These are phyloP conservation scores for Neurospora sp. DNA, from an alignment of 495 filamentous ascomycete species.

Conservation along the genomic window DNA sequence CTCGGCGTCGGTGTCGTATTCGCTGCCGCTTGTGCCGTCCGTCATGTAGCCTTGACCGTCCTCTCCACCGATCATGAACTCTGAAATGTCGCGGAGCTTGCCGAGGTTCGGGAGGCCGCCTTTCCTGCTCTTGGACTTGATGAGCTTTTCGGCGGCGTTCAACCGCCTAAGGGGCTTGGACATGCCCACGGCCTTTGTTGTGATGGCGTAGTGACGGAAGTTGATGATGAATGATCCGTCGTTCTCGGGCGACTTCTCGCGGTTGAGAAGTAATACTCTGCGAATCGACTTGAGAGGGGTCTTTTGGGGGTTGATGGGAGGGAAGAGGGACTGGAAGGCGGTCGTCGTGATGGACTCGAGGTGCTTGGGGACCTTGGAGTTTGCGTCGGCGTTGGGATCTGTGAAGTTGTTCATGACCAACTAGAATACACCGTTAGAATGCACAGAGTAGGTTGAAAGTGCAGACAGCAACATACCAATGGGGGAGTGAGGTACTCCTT, in stretches of 20 bases:
- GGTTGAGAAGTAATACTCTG: slow-evolving; percentile 81
- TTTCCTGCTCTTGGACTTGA: slow-evolving; percentile 49
- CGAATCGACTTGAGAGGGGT: slow-evolving; percentile 82
- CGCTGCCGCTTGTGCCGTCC: slow-evolving; percentile 71
- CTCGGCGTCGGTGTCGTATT: slow-evolving; percentile 89
- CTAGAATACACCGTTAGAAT: slow-evolving; percentile 26
- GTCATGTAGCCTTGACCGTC: slow-evolving; percentile 73
- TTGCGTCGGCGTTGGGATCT: slow-evolving; percentile 54
- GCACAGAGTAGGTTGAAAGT: background rate
- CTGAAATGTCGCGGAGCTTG: slow-evolving; percentile 84
- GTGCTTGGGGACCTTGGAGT: slow-evolving; percentile 59
- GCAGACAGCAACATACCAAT: slow-evolving; percentile 38
- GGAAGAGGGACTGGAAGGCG: slow-evolving; percentile 93
- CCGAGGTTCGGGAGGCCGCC: slow-evolving; percentile 78
- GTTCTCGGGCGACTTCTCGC: slow-evolving; percentile 48
- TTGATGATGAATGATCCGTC: slow-evolving; percentile 74
- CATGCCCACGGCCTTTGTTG: slow-evolving; percentile 72
- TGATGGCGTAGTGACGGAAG: slow-evolving; percentile 90
- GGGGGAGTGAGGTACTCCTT: slow-evolving; percentile 78
- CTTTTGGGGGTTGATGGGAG: slow-evolving; percentile 84
- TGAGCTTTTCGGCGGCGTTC: slow-evolving; percentile 71
- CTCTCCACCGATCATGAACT: slow-evolving; percentile 84
- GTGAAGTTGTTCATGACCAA: slow-evolving; percentile 98
- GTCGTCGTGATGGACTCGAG: slow-evolving; percentile 90
- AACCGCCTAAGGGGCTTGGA: slow-evolving; percentile 74